Evolutionary conservation across 768 basidiomycete species (phyloP).

Genomic region (Boletus bicolor): DNA sequence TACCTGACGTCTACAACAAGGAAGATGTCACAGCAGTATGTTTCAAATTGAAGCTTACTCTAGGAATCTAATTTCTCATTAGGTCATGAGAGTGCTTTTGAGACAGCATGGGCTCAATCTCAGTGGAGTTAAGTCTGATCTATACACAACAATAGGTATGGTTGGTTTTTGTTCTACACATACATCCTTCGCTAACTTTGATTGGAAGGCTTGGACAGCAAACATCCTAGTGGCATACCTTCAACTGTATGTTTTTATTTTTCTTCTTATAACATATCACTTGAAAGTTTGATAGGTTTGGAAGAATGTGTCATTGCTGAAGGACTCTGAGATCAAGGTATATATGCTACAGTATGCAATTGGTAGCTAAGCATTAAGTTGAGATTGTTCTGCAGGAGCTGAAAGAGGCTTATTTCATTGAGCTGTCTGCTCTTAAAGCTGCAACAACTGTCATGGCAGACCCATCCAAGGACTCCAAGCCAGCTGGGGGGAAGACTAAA

Average conservation of each 20-base stretch:
- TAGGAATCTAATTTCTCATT: not conserved
- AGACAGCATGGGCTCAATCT: slow-evolving; percentile 63
- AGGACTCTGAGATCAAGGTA: slow-evolving; percentile 63
- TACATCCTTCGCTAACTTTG: not conserved
- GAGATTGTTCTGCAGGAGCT: slow-evolving; percentile 42
- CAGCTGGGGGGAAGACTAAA: slow-evolving; percentile 35
- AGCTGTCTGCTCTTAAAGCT: slow-evolving; percentile 36
- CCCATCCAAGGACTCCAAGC: slow-evolving; percentile 18
- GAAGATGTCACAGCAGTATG: slow-evolving; percentile 51
- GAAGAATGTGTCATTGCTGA: slow-evolving; percentile 59
- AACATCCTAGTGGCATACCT: slow-evolving; percentile 68
- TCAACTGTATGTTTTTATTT: slow-evolving; percentile 51
- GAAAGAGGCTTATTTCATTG: slow-evolving; percentile 59
- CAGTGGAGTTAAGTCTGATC: slow-evolving; percentile 66
- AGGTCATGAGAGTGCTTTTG: slow-evolving; percentile 68
- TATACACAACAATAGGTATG: slow-evolving; percentile 63
- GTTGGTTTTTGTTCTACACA: not conserved
- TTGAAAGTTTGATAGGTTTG: slow-evolving; percentile 47
- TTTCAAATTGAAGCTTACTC: not conserved
- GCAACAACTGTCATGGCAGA: slow-evolving; percentile 17
- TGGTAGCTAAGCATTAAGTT: not conserved
- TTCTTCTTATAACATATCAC: not conserved
- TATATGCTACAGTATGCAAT: not conserved
- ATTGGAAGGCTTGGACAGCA: slow-evolving; percentile 66
- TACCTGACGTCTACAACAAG: slow-evolving; percentile 71